phyloP scores from a whole-genome alignment of 306 rosid species.

The Morella rubra region DNA sequence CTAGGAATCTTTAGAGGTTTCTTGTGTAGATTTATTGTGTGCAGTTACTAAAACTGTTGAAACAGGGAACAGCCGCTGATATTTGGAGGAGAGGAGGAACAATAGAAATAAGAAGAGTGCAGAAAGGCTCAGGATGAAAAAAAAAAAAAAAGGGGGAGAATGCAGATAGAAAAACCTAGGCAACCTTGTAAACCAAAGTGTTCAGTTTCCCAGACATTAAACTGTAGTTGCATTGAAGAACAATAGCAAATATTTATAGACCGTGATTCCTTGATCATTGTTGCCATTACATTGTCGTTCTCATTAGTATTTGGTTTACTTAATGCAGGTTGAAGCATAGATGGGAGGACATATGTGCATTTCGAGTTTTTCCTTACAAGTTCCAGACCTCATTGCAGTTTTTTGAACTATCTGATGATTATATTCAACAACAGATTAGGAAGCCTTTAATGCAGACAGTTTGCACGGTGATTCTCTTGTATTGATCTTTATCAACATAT shows the following conservation, averaged over 20 bases:
- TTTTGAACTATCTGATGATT: conserved; percentile 85
- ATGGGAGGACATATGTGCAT: conserved; percentile 78
- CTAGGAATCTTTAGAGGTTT: neutral
- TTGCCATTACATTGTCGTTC: conserved; percentile 17
- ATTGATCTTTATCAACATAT: conserved; percentile 2
- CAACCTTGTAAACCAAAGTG: neutral
- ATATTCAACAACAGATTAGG: conserved; percentile 74
- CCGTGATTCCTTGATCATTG: conserved; percentile 2
- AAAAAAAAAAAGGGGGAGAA: neutral
- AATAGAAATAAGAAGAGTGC: neutral
- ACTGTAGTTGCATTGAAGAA: neutral
- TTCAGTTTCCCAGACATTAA: neutral
- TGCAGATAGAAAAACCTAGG: neutral
- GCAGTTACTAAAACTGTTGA: neutral
- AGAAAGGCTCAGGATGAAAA: neutral
- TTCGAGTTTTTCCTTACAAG: conserved; percentile 82
- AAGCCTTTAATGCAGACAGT: conserved; percentile 58
- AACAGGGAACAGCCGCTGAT: neutral
- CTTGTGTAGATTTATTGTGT: neutral
- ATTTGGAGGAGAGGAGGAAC: neutral
- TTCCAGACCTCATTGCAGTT: conserved; percentile 86
- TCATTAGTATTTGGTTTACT: conserved; percentile 24
- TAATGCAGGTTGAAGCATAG: conserved; percentile 53
- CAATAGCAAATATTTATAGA: neutral
- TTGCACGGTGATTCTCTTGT: conserved; percentile 62